These are phyloP conservation scores for Ogataea thermomethanolica DNA, from an alignment of 805 yeast species.

Conservation along the genomic window DNA sequence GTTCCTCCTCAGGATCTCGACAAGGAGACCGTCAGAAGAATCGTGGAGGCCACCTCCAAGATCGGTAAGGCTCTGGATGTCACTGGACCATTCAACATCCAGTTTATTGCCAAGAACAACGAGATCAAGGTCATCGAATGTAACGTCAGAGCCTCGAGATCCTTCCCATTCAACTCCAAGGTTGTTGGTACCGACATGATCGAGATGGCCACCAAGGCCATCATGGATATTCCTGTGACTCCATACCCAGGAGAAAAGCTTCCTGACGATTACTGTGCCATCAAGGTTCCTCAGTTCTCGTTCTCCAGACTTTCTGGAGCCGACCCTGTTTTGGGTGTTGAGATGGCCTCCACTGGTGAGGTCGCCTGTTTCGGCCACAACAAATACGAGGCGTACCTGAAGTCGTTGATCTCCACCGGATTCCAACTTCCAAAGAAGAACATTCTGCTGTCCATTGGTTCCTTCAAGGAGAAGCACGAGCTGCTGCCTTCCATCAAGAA, in stretches of 20 bases:
- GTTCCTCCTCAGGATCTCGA: conserved; percentile 96
- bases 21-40: conserved; percentile 85
- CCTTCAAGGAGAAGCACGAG: conserved; percentile 94
- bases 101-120: conserved; percentile 91
- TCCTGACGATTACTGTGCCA: conserved; percentile 92
- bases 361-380: conserved; percentile 96
- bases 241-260: conserved; percentile 89
- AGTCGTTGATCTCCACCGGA: conserved; percentile 92
- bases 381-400: conserved; percentile 95
- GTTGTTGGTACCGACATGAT: conserved; percentile 94
- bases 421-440: conserved; percentile 94
- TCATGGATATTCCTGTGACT: conserved; percentile 78
- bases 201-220: conserved; percentile 96
- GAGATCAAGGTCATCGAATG: conserved; percentile 98
- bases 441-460: conserved; percentile 90
- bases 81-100: conserved; percentile 97
- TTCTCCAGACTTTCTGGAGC: conserved; percentile 97
- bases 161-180: conserved; percentile 97
- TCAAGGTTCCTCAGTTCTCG: conserved; percentile 96
- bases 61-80: conserved; percentile 92
- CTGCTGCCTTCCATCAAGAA: conserved; percentile 82
- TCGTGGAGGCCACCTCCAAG: conserved; percentile 93
- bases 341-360: conserved; percentile 99
- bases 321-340: conserved; percentile 96
- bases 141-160: conserved; percentile 98